A percentile compares a stretch with the other conserved stretches of the same genome.
These are phyloP conservation scores for Bathelium albidoporum DNA, from an alignment of 495 filamentous ascomycete species.

Conservation along the genomic window DNA sequence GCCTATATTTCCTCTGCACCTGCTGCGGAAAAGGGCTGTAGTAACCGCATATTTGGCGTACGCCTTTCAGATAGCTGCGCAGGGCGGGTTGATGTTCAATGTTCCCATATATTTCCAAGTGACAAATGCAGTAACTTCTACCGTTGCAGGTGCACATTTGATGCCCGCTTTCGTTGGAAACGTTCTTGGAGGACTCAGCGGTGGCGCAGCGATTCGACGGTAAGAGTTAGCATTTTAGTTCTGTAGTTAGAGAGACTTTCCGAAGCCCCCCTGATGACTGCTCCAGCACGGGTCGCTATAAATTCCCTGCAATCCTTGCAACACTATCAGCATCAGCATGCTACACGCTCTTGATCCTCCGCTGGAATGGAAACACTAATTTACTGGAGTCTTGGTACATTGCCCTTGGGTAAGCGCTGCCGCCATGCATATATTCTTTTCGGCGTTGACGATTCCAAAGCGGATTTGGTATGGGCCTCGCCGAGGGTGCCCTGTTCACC, in stretches of 20 bases:
- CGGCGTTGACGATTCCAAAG: neutral
- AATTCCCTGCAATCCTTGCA: slow-evolving; percentile 42
- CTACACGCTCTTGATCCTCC: slow-evolving; percentile 46
- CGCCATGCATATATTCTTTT: neutral
- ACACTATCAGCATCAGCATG: slow-evolving; percentile 38
- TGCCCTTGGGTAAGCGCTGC: slow-evolving; percentile 31
- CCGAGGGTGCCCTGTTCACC: slow-evolving; percentile 20
- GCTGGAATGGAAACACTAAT: slow-evolving; percentile 54
- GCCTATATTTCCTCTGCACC: slow-evolving; percentile 51
- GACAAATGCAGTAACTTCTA: slow-evolving; percentile 44
- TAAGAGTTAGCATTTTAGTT: slow-evolving; percentile 8
- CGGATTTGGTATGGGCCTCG: slow-evolving; percentile 20
- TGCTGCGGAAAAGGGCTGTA: slow-evolving; percentile 46
- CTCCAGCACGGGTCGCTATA: slow-evolving; percentile 49
- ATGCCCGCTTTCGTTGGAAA: slow-evolving; percentile 58
- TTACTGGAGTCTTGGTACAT: slow-evolving; percentile 55
- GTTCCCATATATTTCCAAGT: slow-evolving; percentile 64
- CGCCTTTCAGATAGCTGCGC: slow-evolving; percentile 45
- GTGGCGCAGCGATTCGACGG: slow-evolving; percentile 47
- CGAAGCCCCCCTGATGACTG: neutral
- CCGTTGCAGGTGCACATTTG: slow-evolving; percentile 49
- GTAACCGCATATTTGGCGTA: slow-evolving; percentile 44
- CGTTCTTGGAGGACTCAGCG: slow-evolving; percentile 49
- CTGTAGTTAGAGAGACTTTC: neutral
- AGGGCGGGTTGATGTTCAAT: slow-evolving; percentile 48